Base-by-base conservation (phyloP, 164 flowering plant genomes). In the Aristolochia californica region DNA sequence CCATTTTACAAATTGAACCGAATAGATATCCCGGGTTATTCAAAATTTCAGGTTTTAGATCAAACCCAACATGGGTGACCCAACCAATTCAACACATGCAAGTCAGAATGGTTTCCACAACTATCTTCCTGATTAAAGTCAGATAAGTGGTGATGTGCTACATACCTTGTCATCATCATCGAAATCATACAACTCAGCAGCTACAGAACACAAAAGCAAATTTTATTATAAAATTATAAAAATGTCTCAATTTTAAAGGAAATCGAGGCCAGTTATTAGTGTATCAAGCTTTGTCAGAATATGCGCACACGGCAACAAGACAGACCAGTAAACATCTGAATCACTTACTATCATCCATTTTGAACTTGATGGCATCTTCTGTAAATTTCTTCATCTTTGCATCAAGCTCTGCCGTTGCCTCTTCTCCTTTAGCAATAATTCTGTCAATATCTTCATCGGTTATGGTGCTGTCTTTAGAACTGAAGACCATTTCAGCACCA, bases 401-500 rank as follows among this genome's bases (percentile, higher is more conserved):
- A 86, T 94, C 99, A 69, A 94, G 95, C 68, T 90, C 97, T 58
- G 97, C 96, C n/a, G 97, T 94, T 58, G 99, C 84, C 69, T 83
- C 99, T 72, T 94, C 99, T 77, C 99, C 99, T 73, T 84, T 90
- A 44, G 99, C 99, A 63, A 94, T 94, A 45, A 90, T 94, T 67
- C 97, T 80, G 62, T 94, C 99, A 48, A 94, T 90, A 70, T 94
- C 99, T 66, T 94, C 99, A 74, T 94, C 97, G 15, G 97, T 94
- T 55, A 94, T 84, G 16, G 97, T 94, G 80, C 96, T 90, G 51
- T 94, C 99, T 66, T 88, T 88, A 43, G 99, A 90, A 73, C 96
- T 90, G 77, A 94, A 94, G 63, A 94, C 99, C 99, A 94, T 94
- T 76, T 94, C 99, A 61, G 97, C 99, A 66, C 99, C 99, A 82